Percentiles rank a stretch among this genome's conserved stretches.
These are phyloP conservation scores for Kazachstania sp. DNA, from an alignment of 1,139 yeast species.

Conservation along the genomic window DNA sequence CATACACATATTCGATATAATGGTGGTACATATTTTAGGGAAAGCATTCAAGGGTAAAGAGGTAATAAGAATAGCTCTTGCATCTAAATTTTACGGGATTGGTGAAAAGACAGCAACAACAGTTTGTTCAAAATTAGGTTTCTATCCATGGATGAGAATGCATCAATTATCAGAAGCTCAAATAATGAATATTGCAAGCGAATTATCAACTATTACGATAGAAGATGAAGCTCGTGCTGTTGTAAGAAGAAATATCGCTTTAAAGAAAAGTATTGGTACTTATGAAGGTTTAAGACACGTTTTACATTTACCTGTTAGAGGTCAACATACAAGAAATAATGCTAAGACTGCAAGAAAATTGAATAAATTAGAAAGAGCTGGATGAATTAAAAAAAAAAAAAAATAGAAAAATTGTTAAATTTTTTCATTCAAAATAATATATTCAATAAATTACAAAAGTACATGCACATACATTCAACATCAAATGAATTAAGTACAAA, in stretches of 20 bases:
- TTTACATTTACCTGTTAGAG: constrained; percentile 81
- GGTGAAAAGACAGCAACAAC: constrained; percentile 67
- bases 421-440: no score
- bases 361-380: constrained; percentile 66
- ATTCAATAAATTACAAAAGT: no score
- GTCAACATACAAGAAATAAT: constrained; percentile 88
- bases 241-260: constrained; percentile 66
- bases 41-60: constrained; percentile 56
- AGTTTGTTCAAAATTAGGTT: constrained; percentile 79
- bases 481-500: no score
- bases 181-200: constrained; percentile 77
- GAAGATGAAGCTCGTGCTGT: constrained; percentile 81
- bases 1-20: constrained; percentile 16
- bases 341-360: constrained; percentile 82
- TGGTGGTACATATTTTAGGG: constrained; percentile 74
- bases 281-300: constrained; percentile 88
- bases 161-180: constrained; percentile 87
- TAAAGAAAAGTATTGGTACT: constrained; percentile 76
- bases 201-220: constrained; percentile 69
- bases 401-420: not conserved
- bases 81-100: constrained; percentile 77
- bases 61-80: constrained; percentile 51
- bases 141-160: constrained; percentile 91
- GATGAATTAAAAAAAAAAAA: constrained; percentile 26
- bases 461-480: no score